phyloP scores from a whole-genome alignment of 2,329 filamentous ascomycete species.

The Elsinoe ampelina region DNA sequence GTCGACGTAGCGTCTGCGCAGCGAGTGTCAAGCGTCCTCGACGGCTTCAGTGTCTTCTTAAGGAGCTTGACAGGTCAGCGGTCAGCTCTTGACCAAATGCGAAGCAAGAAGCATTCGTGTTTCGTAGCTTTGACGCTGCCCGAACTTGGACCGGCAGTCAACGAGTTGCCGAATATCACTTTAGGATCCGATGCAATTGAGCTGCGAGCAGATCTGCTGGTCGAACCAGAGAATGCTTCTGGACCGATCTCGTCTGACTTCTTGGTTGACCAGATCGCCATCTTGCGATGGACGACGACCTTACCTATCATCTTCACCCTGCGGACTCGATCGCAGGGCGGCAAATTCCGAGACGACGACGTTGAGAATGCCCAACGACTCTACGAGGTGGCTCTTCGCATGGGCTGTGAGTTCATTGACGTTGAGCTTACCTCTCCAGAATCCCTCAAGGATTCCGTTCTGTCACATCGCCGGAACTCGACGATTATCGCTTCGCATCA shows the following conservation, averaged over 20 bases:
- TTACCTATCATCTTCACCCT: slow-evolving; percentile 89
- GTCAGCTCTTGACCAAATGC: slow-evolving; percentile 47
- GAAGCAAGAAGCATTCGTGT: slow-evolving; percentile 65
- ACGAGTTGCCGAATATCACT: slow-evolving; percentile 60
- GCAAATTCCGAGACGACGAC: slow-evolving; percentile 70
- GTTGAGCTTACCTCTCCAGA: slow-evolving; percentile 81
- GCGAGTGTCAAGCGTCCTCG: slow-evolving; percentile 28
- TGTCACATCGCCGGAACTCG: slow-evolving; percentile 54
- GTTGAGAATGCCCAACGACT: slow-evolving; percentile 59
- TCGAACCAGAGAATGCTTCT: slow-evolving; percentile 53
- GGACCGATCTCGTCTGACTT: slow-evolving; percentile 61
- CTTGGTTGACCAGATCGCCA: slow-evolving; percentile 69
- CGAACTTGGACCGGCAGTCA: slow-evolving; percentile 54
- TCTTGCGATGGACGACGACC: slow-evolving; percentile 61
- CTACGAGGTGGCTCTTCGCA: slow-evolving; percentile 67
- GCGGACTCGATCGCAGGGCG: slow-evolving; percentile 76
- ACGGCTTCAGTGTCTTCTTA: slow-evolving; percentile 59
- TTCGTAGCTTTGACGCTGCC: slow-evolving; percentile 88
- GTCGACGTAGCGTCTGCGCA: slow-evolving; percentile 34
- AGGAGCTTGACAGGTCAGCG: slow-evolving; percentile 55
- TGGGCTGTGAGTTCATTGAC: slow-evolving; percentile 88
- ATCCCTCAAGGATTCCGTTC: slow-evolving; percentile 52
- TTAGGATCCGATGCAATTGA: slow-evolving; percentile 90
- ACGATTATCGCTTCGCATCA: slow-evolving; percentile 94
- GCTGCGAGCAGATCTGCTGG: slow-evolving; percentile 80